phyloP scores from a whole-genome alignment of 371 early-diverging fungal genomes.

The Apophysomyces variabilis region DNA sequence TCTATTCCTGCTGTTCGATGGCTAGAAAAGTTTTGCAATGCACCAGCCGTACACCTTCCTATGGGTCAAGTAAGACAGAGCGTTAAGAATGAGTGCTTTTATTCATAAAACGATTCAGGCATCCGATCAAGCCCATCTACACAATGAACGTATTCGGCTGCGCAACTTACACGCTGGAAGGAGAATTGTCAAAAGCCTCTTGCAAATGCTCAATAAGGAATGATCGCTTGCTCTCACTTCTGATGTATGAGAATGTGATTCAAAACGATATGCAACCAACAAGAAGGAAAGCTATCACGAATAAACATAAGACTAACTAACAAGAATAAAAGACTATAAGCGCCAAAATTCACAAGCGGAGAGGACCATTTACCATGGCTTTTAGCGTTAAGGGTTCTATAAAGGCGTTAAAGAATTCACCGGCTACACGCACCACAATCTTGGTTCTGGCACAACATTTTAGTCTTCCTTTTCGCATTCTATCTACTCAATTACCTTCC shows the following conservation, averaged over 20 bases:
- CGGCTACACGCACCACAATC: conserved; percentile 13
- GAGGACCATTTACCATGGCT: conserved; percentile 13
- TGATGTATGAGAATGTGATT: background rate
- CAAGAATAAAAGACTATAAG: background rate
- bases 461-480: background rate
- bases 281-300: background rate
- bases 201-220: conserved; percentile 17
- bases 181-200: conserved; percentile 59
- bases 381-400: conserved; percentile 21
- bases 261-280: conserved; percentile 4
- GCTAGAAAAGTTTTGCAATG: conserved; percentile 75
- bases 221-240: background rate
- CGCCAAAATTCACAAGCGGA: background rate
- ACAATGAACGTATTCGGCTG: conserved; percentile 77
- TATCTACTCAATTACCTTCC: background rate
- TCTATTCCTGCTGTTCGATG: conserved; percentile 85
- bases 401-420: conserved; percentile 22
- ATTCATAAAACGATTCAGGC: conserved; percentile 30
- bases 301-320: background rate
- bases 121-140: conserved; percentile 83
- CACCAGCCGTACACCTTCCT: conserved; percentile 78
- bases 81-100: background rate
- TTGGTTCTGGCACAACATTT: conserved; percentile 5
- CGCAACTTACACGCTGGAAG: conserved; percentile 73
- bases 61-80: conserved; percentile 69